Percentiles rank a stretch among this genome's conserved stretches.
Conservation (phyloP, 1,284 basidiomycete species). For the Ustilago sp. region DNA sequence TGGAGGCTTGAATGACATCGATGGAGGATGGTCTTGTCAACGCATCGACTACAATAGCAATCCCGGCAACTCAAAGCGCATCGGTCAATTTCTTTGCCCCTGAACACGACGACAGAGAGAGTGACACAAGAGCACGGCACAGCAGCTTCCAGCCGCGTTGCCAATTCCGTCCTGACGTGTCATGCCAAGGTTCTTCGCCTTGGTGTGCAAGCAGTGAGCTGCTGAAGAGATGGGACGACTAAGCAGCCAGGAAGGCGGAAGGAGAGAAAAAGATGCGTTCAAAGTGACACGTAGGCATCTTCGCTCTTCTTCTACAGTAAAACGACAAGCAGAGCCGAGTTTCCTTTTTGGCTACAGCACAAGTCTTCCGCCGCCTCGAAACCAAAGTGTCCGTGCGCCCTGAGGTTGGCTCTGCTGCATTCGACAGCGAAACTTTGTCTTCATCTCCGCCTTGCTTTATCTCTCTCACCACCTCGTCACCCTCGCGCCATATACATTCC, state of each 20-base stretch:
- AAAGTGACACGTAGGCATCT: conserved; percentile 15
- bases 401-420: too few species aligned
- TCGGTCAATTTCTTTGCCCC: background rate
- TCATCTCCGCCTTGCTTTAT: too few species aligned
- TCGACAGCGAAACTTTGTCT: too few species aligned
- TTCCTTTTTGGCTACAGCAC: background rate
- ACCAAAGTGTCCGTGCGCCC: too few species aligned
- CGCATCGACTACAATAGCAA: background rate
- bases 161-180: background rate
- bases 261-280: background rate
- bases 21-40: background rate
- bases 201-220: background rate
- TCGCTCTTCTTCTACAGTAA: conserved; percentile 1
- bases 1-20: background rate
- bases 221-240: conserved; percentile 3
- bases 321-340: conserved; percentile 1
- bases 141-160: conserved; percentile 6
- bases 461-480: too few species aligned
- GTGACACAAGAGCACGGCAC: background rate
- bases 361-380: too few species aligned
- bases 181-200: conserved; percentile 9
- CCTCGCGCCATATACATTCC: too few species aligned
- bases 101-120: background rate
- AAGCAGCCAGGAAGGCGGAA: conserved; percentile 7
- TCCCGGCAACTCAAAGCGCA: background rate